Percentiles rank a stretch among this genome's conserved stretches.
These are phyloP conservation scores for Simmondsia chinensis DNA, from an alignment of 148 eudicot species.

Conservation along the genomic window DNA sequence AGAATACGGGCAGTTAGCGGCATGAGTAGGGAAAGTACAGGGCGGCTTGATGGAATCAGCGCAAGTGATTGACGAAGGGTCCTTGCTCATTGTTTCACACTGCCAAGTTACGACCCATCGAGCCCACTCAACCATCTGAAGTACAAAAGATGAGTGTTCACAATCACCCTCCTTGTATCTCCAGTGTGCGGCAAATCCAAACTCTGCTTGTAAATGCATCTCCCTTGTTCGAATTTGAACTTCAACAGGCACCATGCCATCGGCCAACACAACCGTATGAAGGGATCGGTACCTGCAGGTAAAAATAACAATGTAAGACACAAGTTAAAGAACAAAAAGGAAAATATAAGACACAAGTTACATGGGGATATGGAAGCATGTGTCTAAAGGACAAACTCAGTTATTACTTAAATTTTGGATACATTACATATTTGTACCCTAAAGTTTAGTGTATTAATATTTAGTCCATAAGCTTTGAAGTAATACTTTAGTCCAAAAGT, in stretches of 20 bases:
- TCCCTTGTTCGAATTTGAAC: conserved; percentile 91
- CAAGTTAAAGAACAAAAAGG: background rate
- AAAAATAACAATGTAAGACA: background rate
- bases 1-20: conserved; percentile 66
- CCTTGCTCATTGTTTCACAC: conserved; percentile 76
- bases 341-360: background rate
- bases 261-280: conserved; percentile 77
- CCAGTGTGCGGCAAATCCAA: conserved; percentile 97
- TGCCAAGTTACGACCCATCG: conserved; percentile 97
- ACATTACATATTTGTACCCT: too few relatives aligned
- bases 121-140: conserved; percentile 98
- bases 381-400: too few relatives aligned
- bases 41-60: conserved; percentile 45
- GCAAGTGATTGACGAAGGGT: conserved; percentile 26
- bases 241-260: conserved; percentile 75
- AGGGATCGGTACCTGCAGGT: conserved; percentile 66
- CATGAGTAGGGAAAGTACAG: conserved; percentile 79
- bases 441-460: too few relatives aligned
- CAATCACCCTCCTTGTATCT: conserved; percentile 92
- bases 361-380: too few relatives aligned
- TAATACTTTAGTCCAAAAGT: too few relatives aligned
- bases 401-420: too few relatives aligned
- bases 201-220: conserved; percentile 92
- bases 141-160: conserved; percentile 65
- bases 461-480: too few relatives aligned